Conservation (phyloP, 2,329 filamentous ascomycete species). For the Blastomyces emzantsi region DNA sequence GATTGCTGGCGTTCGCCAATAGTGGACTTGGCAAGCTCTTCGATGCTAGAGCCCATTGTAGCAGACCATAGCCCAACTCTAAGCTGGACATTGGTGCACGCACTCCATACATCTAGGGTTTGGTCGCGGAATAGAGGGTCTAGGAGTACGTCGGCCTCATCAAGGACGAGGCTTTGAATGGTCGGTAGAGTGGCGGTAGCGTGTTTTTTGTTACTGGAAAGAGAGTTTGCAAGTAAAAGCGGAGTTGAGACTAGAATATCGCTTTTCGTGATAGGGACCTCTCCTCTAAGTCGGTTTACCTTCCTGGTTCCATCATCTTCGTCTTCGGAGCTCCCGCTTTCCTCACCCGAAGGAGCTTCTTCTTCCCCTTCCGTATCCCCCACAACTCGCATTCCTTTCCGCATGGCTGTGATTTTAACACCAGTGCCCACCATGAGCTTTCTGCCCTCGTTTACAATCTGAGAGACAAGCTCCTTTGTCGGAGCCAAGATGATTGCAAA, state of each 20-base stretch:
- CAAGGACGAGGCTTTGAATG: conserved; percentile 67
- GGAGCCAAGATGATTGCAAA: conserved; percentile 66
- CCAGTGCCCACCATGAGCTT: conserved; percentile 72
- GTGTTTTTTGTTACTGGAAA: conserved; percentile 44
- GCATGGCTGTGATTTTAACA: conserved; percentile 70
- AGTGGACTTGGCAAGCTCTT: conserved; percentile 63
- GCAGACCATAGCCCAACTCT: conserved; percentile 85
- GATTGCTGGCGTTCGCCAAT: conserved; percentile 47
- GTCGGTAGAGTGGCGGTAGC: conserved; percentile 49
- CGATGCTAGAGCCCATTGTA: conserved; percentile 91
- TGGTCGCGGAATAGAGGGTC: conserved; percentile 86
- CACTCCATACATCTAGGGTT: conserved; percentile 73
- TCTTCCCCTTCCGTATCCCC: conserved; percentile 38
- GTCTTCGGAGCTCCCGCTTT: conserved; percentile 29
- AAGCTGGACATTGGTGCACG: conserved; percentile 61
- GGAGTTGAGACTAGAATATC: conserved; percentile 78
- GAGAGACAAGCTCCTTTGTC: conserved; percentile 70
- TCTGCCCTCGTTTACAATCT: conserved; percentile 72
- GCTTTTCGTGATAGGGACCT: conserved; percentile 54
- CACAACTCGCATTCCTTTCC: conserved; percentile 68
- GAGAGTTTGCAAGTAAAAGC: conserved; percentile 64
- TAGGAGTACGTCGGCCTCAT: conserved; percentile 91
- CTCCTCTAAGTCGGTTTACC: conserved; percentile 22
- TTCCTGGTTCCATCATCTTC: conserved; percentile 22
- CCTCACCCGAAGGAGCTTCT: conserved; percentile 33